Evolutionary conservation across 177 flowering plant species (phyloP).

Genomic region (Vitis hybrid): DNA sequence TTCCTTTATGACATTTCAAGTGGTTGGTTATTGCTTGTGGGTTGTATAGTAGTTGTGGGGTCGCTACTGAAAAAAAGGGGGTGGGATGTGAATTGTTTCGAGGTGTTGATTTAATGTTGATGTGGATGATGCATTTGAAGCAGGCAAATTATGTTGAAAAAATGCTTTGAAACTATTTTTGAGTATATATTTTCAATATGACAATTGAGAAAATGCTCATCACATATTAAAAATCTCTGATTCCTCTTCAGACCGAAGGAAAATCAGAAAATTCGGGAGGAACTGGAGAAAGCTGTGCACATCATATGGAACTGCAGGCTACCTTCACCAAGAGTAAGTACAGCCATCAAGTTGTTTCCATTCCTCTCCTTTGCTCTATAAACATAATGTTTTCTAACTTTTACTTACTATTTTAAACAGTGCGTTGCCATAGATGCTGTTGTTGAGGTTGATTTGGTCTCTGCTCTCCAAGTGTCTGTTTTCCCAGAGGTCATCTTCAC

Average conservation of each 20-base stretch:
- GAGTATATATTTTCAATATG: not conserved
- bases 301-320: constrained; percentile 90
- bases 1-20: too few relatives aligned
- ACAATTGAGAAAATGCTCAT: not conserved
- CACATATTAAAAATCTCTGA: constrained; percentile 1
- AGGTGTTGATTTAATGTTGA: too few relatives aligned
- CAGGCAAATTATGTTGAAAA: not conserved
- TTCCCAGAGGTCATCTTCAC: constrained; percentile 92
- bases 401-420: constrained; percentile 27
- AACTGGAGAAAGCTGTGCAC: constrained; percentile 80
- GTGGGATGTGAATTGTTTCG: too few relatives aligned
- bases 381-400: not conserved
- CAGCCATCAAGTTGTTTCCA: constrained; percentile 7
- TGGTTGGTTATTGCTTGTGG: too few relatives aligned
- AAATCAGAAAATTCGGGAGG: constrained; percentile 59
- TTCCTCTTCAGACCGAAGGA: constrained; percentile 65
- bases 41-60: too few relatives aligned
- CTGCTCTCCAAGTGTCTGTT: constrained; percentile 68
- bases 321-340: constrained; percentile 91
- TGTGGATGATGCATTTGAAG: not conserved
- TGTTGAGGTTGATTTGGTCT: constrained; percentile 66
- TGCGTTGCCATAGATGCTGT: constrained; percentile 94
- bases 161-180: not conserved
- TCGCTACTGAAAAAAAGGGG: too few relatives aligned
- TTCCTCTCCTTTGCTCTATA: not conserved